Conservation (phyloP, 208 protist genomes). For the Trypanosomatidae sp. region DNA sequence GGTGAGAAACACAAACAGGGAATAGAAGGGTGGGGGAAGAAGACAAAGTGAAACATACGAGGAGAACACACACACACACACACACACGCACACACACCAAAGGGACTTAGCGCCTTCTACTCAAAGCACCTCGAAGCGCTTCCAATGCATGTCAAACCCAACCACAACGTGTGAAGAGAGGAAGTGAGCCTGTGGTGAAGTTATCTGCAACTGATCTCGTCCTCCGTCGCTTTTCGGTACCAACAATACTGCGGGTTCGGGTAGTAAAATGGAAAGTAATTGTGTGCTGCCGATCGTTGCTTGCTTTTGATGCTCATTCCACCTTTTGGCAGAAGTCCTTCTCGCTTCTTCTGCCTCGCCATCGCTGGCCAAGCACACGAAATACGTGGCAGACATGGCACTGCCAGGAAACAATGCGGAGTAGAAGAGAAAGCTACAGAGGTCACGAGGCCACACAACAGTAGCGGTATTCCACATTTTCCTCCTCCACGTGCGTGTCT, state of each 20-base stretch:
- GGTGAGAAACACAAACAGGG: conserved; percentile 9
- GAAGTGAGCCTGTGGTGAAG: background rate
- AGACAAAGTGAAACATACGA: background rate
- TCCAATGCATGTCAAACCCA: background rate
- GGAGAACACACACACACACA: background rate
- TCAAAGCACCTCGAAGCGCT: background rate
- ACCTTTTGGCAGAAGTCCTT: too few species aligned
- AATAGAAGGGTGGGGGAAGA: background rate
- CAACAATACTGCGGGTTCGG: too few species aligned
- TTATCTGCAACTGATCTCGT: background rate
- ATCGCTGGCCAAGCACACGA: background rate
- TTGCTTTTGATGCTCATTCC: background rate
- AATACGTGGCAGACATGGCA: background rate
- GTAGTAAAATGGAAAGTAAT: background rate
- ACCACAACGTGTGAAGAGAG: background rate
- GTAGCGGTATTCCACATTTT: background rate
- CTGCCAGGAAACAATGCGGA: background rate
- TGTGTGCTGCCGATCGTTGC: background rate
- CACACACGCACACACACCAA: background rate
- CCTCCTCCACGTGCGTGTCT: background rate
- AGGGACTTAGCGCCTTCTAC: background rate
- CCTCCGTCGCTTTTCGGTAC: too few species aligned
- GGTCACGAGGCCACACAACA: background rate
- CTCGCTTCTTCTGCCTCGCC: background rate
- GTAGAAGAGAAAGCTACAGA: background rate